Evolutionary conservation across 1,139 yeast genomes (phyloP).

Genomic region (Pichia sp.): DNA sequence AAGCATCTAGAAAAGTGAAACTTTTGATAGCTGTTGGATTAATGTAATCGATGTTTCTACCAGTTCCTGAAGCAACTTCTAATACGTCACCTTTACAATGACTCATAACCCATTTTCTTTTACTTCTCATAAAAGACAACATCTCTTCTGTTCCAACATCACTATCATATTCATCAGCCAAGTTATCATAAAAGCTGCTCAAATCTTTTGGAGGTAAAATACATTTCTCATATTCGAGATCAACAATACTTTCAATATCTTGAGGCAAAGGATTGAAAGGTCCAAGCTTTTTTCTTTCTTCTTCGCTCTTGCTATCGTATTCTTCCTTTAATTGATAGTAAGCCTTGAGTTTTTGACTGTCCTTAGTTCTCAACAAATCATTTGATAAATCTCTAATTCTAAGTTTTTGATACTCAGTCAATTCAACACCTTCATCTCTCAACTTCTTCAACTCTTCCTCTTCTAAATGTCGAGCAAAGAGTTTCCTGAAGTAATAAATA

Average conservation of each 20-base stretch:
- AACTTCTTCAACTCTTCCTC: slow-evolving; percentile 39
- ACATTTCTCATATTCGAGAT: slow-evolving; percentile 17
- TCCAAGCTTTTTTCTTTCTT: slow-evolving; percentile 20
- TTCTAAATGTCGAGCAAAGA: slow-evolving; percentile 60
- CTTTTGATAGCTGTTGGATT: slow-evolving; percentile 55
- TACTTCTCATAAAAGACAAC: slow-evolving; percentile 70
- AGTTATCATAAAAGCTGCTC: slow-evolving; percentile 68
- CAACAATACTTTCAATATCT: slow-evolving; percentile 36
- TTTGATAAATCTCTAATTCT: slow-evolving; percentile 48
- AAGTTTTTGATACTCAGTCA: slow-evolving; percentile 57
- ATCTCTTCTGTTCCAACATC: slow-evolving; percentile 84
- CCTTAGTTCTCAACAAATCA: slow-evolving; percentile 34
- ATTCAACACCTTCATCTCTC: slow-evolving; percentile 35
- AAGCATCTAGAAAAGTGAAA: slow-evolving; percentile 79
- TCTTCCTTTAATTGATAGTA: slow-evolving; percentile 44
- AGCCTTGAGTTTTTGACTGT: slow-evolving; percentile 40
- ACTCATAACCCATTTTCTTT: slow-evolving; percentile 78
- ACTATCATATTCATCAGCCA: slow-evolving; percentile 76
- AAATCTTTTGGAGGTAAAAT: slow-evolving; percentile 73
- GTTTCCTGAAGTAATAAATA: slow-evolving; percentile 58
- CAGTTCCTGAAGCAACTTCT: slow-evolving; percentile 95
- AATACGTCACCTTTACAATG: slow-evolving; percentile 80
- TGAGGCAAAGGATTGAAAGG: slow-evolving; percentile 29
- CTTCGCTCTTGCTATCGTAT: slow-evolving; percentile 33
- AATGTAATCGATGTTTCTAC: slow-evolving; percentile 77